Conservation (phyloP, 2,329 filamentous ascomycete species). For the Fusarium siculi region DNA sequence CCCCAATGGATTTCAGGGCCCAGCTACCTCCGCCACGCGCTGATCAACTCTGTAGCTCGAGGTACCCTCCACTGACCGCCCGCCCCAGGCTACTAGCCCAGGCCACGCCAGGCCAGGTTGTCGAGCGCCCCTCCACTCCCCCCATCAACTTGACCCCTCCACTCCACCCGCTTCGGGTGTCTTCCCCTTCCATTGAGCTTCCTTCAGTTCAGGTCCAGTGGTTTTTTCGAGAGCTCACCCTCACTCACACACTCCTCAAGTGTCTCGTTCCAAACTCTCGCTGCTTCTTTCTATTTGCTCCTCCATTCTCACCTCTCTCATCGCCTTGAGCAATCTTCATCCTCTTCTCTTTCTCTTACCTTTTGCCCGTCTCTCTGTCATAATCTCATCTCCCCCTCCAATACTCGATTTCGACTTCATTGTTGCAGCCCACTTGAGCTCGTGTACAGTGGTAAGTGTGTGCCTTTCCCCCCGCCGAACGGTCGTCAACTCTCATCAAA, state of each 20-base stretch:
- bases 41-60: constrained; percentile 17
- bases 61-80: constrained; percentile 36
- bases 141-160: constrained; percentile 38
- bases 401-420: constrained; percentile 36
- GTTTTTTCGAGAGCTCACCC: constrained; percentile 44
- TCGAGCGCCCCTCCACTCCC: constrained; percentile 17
- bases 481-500: constrained; percentile 32
- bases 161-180: constrained; percentile 34
- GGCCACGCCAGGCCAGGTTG: constrained; percentile 20
- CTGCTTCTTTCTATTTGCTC: constrained; percentile 36
- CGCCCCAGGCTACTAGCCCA: constrained; percentile 14
- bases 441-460: constrained; percentile 42
- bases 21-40: constrained; percentile 33
- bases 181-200: constrained; percentile 47
- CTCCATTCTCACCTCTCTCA: constrained; percentile 36
- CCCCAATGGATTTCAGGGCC: constrained; percentile 37
- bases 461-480: constrained; percentile 31
- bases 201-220: constrained; percentile 29
- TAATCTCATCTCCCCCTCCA: constrained; percentile 35
- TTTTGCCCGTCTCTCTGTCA: constrained; percentile 36
- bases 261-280: constrained; percentile 35
- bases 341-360: constrained; percentile 24
- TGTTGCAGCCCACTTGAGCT: constrained; percentile 41
- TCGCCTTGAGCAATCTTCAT: constrained; percentile 30
- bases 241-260: constrained; percentile 33